Percentiles rank a stretch among this genome's conserved stretches.
These are phyloP conservation scores for Pseudogymnoascus sp. DNA, from an alignment of 2,329 filamentous ascomycete genomes.

Conservation along the genomic window DNA sequence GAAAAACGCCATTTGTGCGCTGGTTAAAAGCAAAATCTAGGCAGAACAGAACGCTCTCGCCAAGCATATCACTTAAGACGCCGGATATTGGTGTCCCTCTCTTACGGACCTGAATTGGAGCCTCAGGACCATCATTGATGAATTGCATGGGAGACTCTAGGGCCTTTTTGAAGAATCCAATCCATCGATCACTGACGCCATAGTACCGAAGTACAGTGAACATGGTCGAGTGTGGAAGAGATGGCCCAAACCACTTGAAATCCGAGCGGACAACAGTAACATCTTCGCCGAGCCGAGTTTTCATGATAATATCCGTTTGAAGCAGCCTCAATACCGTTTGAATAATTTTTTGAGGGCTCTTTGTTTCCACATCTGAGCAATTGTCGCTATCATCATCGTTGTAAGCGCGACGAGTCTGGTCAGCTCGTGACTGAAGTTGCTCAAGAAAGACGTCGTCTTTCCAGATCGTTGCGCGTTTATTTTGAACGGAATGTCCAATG, in stretches of 20 bases:
- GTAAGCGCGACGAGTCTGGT: constrained; percentile 32
- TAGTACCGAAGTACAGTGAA: constrained; percentile 49
- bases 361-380: constrained; percentile 24
- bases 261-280: constrained; percentile 48
- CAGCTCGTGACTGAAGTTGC: constrained; percentile 37
- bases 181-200: constrained; percentile 46
- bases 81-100: constrained; percentile 53
- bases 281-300: constrained; percentile 37
- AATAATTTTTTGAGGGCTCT: constrained; percentile 39
- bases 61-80: constrained; percentile 48
- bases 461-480: constrained; percentile 36
- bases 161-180: constrained; percentile 50
- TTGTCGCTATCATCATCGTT: constrained; percentile 29
- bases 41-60: constrained; percentile 53
- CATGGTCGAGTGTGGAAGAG: constrained; percentile 51
- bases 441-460: constrained; percentile 43
- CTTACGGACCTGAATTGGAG: constrained; percentile 36
- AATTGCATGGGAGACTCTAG: constrained; percentile 52
- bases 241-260: constrained; percentile 49
- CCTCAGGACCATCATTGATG: constrained; percentile 39
- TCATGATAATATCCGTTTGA: constrained; percentile 44
- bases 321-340: constrained; percentile 48
- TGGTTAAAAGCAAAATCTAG: constrained; percentile 58
- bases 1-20: constrained; percentile 40
- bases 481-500: constrained; percentile 23